These are phyloP conservation scores for Fusarium heterosporum DNA, from an alignment of 2,329 filamentous ascomycete species.

Conservation along the genomic window DNA sequence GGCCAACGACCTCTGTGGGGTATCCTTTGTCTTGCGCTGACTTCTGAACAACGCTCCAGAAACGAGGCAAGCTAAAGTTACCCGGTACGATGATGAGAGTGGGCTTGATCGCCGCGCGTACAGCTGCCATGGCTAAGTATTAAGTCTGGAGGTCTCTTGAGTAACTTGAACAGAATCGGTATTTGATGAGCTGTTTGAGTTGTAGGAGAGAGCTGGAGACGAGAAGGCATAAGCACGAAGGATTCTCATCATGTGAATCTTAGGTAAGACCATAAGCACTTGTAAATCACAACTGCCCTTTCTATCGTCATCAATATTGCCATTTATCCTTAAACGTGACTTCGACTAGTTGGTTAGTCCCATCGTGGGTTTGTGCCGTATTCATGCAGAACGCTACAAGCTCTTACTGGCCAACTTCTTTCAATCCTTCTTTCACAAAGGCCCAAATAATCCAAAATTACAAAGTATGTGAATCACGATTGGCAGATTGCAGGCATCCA, in stretches of 20 bases:
- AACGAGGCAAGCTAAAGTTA: conserved; percentile 18
- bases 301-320: too few species aligned
- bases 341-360: too few species aligned
- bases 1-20: neutral
- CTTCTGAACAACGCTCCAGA: conserved; percentile 7
- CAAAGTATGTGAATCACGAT: too few species aligned
- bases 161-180: too few species aligned
- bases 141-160: too few species aligned
- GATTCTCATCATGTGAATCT: neutral
- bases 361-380: too few species aligned
- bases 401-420: too few species aligned
- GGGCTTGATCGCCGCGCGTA: neutral
- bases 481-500: too few species aligned
- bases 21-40: neutral
- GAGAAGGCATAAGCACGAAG: neutral
- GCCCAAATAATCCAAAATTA: too few species aligned
- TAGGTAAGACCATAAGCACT: neutral
- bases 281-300: too few species aligned
- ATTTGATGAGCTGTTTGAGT: neutral
- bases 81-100: conserved; percentile 1
- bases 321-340: neutral
- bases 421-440: too few species aligned
- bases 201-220: neutral
- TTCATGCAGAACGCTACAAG: too few species aligned
- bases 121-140: neutral